Evolutionary conservation across 2,329 filamentous ascomycete species (phyloP), one percentile per base, ranked within the genome.

Genomic region (Eurotiales sp.): DNA sequence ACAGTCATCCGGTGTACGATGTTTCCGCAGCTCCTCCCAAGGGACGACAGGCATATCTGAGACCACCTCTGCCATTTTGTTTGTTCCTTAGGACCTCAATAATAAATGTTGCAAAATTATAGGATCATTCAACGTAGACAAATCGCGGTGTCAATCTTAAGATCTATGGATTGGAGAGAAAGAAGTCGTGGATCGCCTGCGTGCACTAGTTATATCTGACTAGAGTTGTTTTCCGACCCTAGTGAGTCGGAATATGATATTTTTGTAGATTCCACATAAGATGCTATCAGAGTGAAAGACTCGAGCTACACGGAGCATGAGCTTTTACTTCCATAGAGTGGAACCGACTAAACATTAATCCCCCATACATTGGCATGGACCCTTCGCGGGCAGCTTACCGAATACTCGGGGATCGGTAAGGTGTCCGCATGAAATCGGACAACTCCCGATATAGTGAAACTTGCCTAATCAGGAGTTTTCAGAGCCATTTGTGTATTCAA

Each of bases 1-100:
- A 14, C 47, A 50, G 30, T 50, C 39, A n/a, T 27, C 29, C 10
- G 47, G 11, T 3, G 47, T 50, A 14, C 29, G 14, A 25, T 50
- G 47, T 43, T 36, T 50, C 27, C 22, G 39, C 14, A 50, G 39
- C 47, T 50, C 47, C 8, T 43, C 37, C 15, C 37, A 37, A 36
- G 47, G 19, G 17, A 50, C 21, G 19, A 49, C 27, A 4, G 15
- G 2, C 21, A 17, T 42, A n/a, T 49, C 29, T 42, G 21, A 4
- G 22, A 37, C 39, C 3, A 14, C 39, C 7, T 36, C 39, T 10
- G 21, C 22, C 47, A 43, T 50, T 34, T 11, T 32, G 14, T 17
- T 12, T 36, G 8, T 14, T 8, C 14, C 15, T 10, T n/a, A 34
- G 7, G 6, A 14, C 12, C 6, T 4, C 30, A 15, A 15, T 8